Percentiles rank a stretch among this genome's conserved stretches.
These are phyloP conservation scores for Platanus orientalis DNA, from an alignment of 164 flowering plant species.

Conservation along the genomic window DNA sequence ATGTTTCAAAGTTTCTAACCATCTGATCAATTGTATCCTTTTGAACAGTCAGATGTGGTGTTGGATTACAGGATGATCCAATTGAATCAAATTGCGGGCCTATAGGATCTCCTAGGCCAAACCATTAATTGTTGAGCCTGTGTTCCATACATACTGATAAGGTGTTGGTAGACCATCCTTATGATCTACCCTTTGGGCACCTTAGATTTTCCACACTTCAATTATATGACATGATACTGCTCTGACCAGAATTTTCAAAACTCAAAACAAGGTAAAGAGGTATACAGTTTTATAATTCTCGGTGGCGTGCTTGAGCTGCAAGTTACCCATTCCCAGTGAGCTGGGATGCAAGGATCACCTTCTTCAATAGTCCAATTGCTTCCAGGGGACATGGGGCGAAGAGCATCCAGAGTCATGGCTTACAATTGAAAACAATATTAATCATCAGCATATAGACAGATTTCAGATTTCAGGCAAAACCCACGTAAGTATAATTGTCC, in stretches of 20 bases:
- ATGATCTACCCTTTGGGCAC: not conserved
- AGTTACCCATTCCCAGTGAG: slow-evolving; percentile 77
- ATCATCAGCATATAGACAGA: slow-evolving; percentile 17
- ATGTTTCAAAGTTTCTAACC: not conserved
- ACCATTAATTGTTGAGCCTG: not conserved
- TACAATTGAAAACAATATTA: slow-evolving; percentile 13
- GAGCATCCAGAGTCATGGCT: slow-evolving; percentile 51
- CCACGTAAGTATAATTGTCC: not conserved
- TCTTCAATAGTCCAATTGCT: slow-evolving; percentile 40
- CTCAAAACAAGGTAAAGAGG: not conserved
- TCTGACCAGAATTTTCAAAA: not conserved
- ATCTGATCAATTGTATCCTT: too few relatives aligned
- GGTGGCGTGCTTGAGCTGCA: slow-evolving; percentile 71
- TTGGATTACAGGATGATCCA: not conserved
- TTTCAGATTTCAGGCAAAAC: not conserved
- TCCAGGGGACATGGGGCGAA: slow-evolving; percentile 40
- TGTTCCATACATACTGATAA: not conserved
- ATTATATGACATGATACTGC: not conserved
- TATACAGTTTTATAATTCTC: slow-evolving; percentile 74
- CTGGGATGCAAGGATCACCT: slow-evolving; percentile 88
- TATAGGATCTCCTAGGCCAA: not conserved
- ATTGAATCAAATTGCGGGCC: not conserved
- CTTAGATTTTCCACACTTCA: not conserved
- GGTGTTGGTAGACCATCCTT: not conserved
- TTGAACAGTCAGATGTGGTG: too few relatives aligned